These are phyloP conservation scores for Vachellia collinsii DNA, from an alignment of 306 rosid genomes.

Conservation along the genomic window DNA sequence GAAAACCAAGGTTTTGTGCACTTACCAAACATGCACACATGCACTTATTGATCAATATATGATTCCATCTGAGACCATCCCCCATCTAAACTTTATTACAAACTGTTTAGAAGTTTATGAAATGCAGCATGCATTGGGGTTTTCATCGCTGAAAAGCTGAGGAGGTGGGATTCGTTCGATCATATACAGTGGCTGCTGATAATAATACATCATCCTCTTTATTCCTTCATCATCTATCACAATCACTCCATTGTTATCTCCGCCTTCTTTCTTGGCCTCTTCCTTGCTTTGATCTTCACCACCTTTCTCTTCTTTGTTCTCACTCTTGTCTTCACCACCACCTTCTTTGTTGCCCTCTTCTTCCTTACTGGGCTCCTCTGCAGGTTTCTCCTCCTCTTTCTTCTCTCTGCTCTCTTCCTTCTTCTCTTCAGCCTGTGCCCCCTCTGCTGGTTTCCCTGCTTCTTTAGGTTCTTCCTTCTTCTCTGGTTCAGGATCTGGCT, in stretches of 20 bases:
- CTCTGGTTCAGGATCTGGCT: constrained; percentile 60
- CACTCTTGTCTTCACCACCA: constrained; percentile 5
- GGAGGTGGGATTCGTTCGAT: constrained; percentile 87
- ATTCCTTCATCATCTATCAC: constrained; percentile 41
- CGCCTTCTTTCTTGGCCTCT: constrained; percentile 36
- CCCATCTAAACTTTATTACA: constrained; percentile 35
- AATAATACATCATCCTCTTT: constrained; percentile 82
- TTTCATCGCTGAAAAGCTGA: constrained; percentile 94
- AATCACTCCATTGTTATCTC: constrained; percentile 26
- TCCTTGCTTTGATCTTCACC: constrained; percentile 40
- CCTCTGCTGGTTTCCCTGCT: constrained; percentile 52
- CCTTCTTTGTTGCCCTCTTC: constrained; percentile 41
- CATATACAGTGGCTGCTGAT: constrained; percentile 72
- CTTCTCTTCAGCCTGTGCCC: constrained; percentile 46
- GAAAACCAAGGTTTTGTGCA: too few species aligned
- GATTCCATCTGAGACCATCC: constrained; percentile 28
- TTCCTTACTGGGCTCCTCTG: constrained; percentile 49
- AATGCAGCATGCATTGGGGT: constrained; percentile 92
- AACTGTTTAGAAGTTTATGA: constrained; percentile 35
- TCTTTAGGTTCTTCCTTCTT: constrained; percentile 56
- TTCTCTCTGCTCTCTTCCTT: constrained; percentile 32
- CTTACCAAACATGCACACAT: too few species aligned
- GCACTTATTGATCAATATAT: constrained; percentile 18
- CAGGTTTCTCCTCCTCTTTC: constrained; percentile 55
- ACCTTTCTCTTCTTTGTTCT: constrained; percentile 45